Conservation (phyloP, 2,329 filamentous ascomycete species). For the Colletotrichum sp. region DNA sequence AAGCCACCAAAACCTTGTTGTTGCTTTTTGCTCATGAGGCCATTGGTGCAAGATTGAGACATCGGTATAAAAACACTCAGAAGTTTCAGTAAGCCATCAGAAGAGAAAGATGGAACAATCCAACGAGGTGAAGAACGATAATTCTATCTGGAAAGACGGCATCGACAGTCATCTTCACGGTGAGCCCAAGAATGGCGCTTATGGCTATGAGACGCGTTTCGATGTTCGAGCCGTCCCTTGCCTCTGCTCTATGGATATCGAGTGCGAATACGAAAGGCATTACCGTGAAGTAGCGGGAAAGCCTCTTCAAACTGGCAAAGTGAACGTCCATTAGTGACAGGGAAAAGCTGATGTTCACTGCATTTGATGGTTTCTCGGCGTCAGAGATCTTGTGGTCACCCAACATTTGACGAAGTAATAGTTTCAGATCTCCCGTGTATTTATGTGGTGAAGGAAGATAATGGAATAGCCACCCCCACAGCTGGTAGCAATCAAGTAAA, state of each 20-base stretch:
- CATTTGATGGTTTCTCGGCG: neutral
- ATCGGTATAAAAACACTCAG: accelerated
- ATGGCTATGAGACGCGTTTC: neutral
- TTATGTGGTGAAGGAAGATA: neutral
- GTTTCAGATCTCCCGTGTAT: neutral
- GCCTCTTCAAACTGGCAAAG: neutral
- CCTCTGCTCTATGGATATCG: accelerated
- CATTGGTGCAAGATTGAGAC: accelerated
- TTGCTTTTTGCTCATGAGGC: neutral
- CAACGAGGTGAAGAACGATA: too few relatives aligned
- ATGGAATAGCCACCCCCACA: neutral
- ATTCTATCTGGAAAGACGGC: neutral
- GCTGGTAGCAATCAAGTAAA: neutral
- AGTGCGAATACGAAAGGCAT: neutral
- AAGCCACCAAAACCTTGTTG: neutral
- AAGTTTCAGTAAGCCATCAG: neutral
- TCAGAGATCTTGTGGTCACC: too few relatives aligned
- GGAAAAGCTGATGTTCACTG: accelerated
- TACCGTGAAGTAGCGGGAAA: neutral
- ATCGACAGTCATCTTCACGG: accelerated
- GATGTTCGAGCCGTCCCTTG: neutral
- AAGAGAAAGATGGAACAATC: neutral
- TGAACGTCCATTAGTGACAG: neutral
- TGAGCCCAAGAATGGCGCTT: neutral
- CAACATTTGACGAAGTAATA: neutral